Base-by-base conservation (phyloP, 2,329 filamentous ascomycete species). In the Venturia asperata region DNA sequence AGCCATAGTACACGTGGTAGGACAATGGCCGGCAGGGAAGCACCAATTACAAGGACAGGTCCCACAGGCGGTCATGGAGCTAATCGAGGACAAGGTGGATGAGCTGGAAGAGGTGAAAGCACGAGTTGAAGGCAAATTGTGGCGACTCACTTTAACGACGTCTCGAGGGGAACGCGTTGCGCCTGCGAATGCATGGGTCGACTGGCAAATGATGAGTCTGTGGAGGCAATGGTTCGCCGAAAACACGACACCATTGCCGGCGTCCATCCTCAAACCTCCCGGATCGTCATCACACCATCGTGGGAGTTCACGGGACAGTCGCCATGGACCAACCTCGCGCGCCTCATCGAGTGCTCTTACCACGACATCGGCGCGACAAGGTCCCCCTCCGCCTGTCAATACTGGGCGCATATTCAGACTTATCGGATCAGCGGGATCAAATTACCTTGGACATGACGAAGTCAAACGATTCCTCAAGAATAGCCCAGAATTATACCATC, bases 161-260 rank as follows among this genome's bases (percentile, higher is more conserved):
- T 84, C 86, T 13, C 82, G 87, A 68, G 93, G 92, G 64, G 92
- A 97, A 73, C 85, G 91, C 64, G 89, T 97, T 56, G 88, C 83
- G 2, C 93, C 93, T 0, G 80, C 81, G 24, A 94, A 88, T 62
- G 87, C 86, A 64, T 96, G 92, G 74, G 81, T 96, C 27, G 91
- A 96, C 76, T 97, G 92, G 92, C 84, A 96, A 7, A 91, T 87
- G 21, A 85, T 96, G 61, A 90, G 86, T 52, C 80, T 96, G 15
- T 97, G 97, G 77, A 85, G 93, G 3, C 91, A 96, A 75, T 97
- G 92, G 92, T 81, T 97, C 7, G 91, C 91, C 4, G 92, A 97
- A 71, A 93, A 92, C 74, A 96, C 90, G 5, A 88, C 90, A 1
- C 88, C 91, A 0, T 83, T 87, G 3, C 85, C 85, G 0, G 76